Conservation (phyloP, 371 early-diverging fungal species). For the Syncephalastrum sp. region DNA sequence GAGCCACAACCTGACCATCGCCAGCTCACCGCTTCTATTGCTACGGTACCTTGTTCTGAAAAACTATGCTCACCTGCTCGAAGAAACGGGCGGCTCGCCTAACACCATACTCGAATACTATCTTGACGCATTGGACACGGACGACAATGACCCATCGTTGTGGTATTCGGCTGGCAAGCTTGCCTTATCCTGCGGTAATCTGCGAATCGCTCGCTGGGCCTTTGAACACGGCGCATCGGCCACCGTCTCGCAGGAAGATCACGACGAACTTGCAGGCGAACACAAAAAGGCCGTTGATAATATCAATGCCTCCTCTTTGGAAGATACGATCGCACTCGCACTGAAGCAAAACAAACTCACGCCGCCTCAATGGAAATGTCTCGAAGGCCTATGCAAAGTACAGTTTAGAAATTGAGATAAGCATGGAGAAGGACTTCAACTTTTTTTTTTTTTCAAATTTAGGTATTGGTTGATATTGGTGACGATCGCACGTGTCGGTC, state of each 20-base stretch:
- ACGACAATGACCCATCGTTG: conserved; percentile 51
- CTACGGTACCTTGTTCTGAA: conserved; percentile 59
- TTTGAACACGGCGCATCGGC: conserved; percentile 46
- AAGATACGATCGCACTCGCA: not conserved
- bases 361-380: conserved; percentile 56
- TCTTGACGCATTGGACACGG: conserved; percentile 52
- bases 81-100: conserved; percentile 17
- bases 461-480: conserved; percentile 61
- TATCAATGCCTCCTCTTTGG: not conserved
- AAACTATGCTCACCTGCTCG: conserved; percentile 59
- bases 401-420: not conserved
- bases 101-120: conserved; percentile 3
- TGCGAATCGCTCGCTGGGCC: conserved; percentile 51
- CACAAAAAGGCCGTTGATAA: conserved; percentile 10
- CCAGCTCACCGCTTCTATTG: conserved; percentile 30
- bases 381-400: conserved; percentile 59
- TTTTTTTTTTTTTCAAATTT: not conserved
- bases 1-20: conserved; percentile 8
- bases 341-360: conserved; percentile 12
- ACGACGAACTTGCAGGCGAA: conserved; percentile 3
- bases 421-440: not conserved
- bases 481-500: conserved; percentile 46
- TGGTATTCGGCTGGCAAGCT: conserved; percentile 57
- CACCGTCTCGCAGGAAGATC: conserved; percentile 8
- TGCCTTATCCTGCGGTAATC: conserved; percentile 31